Conservation (phyloP, 2,329 filamentous ascomycete genomes). For the Talaromyces piceae region DNA sequence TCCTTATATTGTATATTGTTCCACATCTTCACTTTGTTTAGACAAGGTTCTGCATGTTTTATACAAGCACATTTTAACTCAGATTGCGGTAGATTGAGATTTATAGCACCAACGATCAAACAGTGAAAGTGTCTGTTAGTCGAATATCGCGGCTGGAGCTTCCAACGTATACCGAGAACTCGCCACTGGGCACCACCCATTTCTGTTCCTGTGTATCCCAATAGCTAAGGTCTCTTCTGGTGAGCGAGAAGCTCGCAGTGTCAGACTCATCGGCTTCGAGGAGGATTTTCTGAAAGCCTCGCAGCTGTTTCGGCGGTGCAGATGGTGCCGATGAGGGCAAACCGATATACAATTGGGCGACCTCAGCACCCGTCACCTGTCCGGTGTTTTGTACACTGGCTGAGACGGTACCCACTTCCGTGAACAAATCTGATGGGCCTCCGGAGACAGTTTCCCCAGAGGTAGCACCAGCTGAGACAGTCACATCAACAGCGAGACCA, state of each 20-base stretch:
- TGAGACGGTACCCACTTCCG: constrained; percentile 37
- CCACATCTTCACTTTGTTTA: too few relatives aligned
- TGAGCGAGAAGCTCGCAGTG: constrained; percentile 47
- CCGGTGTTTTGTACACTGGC: constrained; percentile 47
- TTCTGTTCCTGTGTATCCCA: constrained; percentile 55
- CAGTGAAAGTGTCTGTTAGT: too few relatives aligned
- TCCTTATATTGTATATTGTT: too few relatives aligned
- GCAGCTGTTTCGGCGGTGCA: constrained; percentile 4
- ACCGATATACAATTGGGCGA: constrained; percentile 59
- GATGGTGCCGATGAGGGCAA: constrained; percentile 35
- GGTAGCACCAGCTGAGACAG: neutral
- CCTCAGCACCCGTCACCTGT: constrained; percentile 41
- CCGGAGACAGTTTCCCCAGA: neutral
- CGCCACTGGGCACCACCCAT: constrained; percentile 38
- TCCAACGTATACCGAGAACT: constrained; percentile 4
- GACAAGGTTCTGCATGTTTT: too few relatives aligned
- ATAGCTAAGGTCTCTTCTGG: constrained; percentile 55
- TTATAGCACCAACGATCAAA: too few relatives aligned
- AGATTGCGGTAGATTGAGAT: too few relatives aligned
- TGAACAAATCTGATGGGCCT: neutral
- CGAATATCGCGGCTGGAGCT: constrained; percentile 4
- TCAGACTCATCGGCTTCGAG: constrained; percentile 43
- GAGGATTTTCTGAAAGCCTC: constrained; percentile 10
- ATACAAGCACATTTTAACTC: too few relatives aligned
- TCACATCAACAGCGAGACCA: neutral